Conservation (phyloP, 1,139 yeast species). For the Yamadazyma blattariae region DNA sequence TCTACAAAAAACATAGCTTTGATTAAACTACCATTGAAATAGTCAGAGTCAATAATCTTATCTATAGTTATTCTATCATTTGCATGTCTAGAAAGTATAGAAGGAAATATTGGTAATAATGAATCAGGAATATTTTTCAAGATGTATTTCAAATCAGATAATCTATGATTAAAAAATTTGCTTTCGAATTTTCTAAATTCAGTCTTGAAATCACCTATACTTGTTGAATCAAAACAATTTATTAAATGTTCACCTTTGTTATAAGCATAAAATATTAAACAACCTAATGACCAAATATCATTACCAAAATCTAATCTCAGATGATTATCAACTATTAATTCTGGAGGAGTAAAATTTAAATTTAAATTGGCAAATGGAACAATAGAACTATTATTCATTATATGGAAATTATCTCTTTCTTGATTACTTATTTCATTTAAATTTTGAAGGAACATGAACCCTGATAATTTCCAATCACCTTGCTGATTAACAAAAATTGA, state of each 20-base stretch:
- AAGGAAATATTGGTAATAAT: conserved; percentile 29
- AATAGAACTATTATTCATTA: conserved; percentile 68
- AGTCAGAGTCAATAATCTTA: conserved; percentile 51
- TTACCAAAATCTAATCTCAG: conserved; percentile 56
- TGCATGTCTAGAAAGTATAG: conserved; percentile 42
- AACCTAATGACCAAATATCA: conserved; percentile 84
- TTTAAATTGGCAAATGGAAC: conserved; percentile 77
- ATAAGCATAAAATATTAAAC: conserved; percentile 67
- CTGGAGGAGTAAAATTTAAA: conserved; percentile 58
- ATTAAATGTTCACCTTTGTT: conserved; percentile 46
- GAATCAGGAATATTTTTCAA: conserved; percentile 39
- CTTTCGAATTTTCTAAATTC: conserved; percentile 42
- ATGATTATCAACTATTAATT: conserved; percentile 26
- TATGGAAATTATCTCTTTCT: conserved; percentile 52
- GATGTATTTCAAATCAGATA: conserved; percentile 47
- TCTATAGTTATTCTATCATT: conserved; percentile 46
- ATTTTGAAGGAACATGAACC: conserved; percentile 65
- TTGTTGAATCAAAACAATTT: conserved; percentile 47
- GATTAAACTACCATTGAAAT: conserved; percentile 77
- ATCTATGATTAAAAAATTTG: conserved; percentile 41
- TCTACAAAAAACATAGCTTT: conserved; percentile 82
- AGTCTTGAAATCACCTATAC: conserved; percentile 45
- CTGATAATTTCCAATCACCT: conserved; percentile 93
- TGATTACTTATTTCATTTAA: conserved; percentile 44
- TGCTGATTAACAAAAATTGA: conserved; percentile 75